These are phyloP conservation scores for Flagelloscypha sp. DNA, from an alignment of 768 basidiomycete species.

Conservation along the genomic window DNA sequence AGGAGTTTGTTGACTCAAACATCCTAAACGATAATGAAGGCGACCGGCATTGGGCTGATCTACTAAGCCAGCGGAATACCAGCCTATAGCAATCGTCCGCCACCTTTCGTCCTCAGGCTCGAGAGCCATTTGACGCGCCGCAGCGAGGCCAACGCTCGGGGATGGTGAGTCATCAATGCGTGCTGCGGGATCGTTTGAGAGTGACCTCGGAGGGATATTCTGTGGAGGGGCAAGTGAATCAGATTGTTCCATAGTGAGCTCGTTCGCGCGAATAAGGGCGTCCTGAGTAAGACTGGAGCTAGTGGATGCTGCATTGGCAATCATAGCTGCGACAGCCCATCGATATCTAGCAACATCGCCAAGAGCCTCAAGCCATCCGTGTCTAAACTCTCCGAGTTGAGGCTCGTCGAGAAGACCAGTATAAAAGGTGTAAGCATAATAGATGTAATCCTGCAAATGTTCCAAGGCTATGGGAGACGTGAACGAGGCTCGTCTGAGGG, in stretches of 20 bases:
- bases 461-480: constrained; percentile 68
- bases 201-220: constrained; percentile 26
- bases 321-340: constrained; percentile 91
- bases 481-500: constrained; percentile 79
- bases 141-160: constrained; percentile 79
- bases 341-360: constrained; percentile 93
- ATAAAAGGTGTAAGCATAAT: constrained; percentile 93
- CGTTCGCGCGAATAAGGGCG: constrained; percentile 42
- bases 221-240: constrained; percentile 10
- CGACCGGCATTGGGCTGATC: constrained; percentile 93
- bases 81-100: constrained; percentile 82
- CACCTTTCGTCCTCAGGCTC: constrained; percentile 91
- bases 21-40: constrained; percentile 87
- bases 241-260: constrained; percentile 17
- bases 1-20: constrained; percentile 77
- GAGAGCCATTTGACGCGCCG: constrained; percentile 73
- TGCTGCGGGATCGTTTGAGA: constrained; percentile 42
- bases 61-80: constrained; percentile 83
- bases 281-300: constrained; percentile 44
- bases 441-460: constrained; percentile 89
- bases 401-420: constrained; percentile 82
- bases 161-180: constrained; percentile 58
- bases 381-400: constrained; percentile 57
- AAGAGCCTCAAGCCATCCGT: constrained; percentile 91
- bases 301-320: constrained; percentile 39